A percentile compares a stretch with the other conserved stretches of the same genome.
phyloP scores from a whole-genome alignment of 225 moss, liverwort and hornwort species.

The Asterella californica region DNA sequence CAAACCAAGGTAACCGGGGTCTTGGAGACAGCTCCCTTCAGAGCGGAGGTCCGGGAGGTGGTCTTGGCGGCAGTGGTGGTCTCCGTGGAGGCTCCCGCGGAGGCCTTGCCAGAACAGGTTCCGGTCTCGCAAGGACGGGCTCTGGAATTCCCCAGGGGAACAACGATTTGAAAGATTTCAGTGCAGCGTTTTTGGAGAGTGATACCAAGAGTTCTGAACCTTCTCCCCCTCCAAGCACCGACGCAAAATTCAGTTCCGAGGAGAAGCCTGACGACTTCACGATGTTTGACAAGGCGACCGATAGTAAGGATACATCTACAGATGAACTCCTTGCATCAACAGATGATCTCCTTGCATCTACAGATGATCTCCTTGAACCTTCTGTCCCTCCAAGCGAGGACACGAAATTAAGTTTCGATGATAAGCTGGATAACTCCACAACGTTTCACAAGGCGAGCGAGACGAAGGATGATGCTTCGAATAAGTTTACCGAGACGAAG shows the following conservation, averaged over 20 bases:
- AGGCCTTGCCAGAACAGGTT: conserved; percentile 22
- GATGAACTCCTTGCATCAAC: not conserved
- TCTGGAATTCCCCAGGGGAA: conserved; percentile 16
- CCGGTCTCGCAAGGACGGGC: conserved; percentile 18
- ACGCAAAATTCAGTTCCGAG: not conserved
- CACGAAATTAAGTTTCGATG: not conserved
- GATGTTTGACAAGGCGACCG: not conserved
- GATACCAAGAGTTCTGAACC: not conserved
- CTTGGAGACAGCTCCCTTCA: not conserved
- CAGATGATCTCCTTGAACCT: not conserved
- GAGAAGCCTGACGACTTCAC: not conserved
- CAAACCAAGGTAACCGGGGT: conserved; percentile 16
- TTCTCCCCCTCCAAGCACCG: conserved; percentile 3
- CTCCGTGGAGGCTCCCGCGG: conserved; percentile 4
- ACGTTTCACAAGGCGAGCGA: not conserved
- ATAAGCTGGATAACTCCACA: not conserved
- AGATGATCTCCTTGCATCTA: not conserved
- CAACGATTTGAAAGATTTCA: conserved; percentile 19
- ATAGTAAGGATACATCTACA: not conserved
- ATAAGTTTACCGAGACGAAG: not conserved
- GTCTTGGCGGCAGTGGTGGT: not conserved
- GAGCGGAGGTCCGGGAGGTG: not conserved
- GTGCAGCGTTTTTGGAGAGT: not conserved
- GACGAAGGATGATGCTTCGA: not conserved
- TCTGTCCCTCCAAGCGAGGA: not conserved